These are phyloP conservation scores for Cucumis cinereus DNA, from an alignment of 306 rosid species.

Conservation along the genomic window DNA sequence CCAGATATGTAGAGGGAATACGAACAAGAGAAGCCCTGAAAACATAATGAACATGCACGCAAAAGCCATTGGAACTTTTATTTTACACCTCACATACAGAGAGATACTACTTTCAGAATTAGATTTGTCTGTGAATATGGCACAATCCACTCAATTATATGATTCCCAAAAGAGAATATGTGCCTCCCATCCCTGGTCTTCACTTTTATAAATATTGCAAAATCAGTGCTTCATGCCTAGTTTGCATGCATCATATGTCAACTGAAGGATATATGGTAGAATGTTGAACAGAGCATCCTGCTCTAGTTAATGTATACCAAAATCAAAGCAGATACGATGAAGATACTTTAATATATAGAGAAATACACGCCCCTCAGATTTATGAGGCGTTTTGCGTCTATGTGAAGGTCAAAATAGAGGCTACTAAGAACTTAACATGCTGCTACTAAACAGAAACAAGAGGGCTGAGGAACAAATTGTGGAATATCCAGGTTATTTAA, in stretches of 20 bases:
- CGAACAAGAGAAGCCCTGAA: conserved; percentile 6
- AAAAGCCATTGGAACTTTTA: background rate
- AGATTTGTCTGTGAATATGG: background rate
- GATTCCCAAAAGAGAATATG: background rate
- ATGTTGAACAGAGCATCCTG: background rate
- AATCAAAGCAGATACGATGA: background rate
- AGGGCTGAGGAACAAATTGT: background rate
- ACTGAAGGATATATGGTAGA: background rate
- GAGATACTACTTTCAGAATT: background rate
- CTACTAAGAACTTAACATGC: background rate
- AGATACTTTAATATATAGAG: background rate
- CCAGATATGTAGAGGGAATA: background rate
- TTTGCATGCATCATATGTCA: background rate
- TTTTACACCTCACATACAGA: conserved; percentile 1
- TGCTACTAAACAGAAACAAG: background rate
- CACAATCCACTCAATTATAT: background rate
- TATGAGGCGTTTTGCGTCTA: background rate
- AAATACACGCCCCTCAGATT: background rate
- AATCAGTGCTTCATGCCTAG: background rate
- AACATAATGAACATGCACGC: background rate
- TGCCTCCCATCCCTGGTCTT: background rate
- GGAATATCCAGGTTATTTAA: background rate
- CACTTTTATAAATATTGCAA: background rate
- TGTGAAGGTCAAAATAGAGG: background rate
- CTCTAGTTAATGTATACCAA: background rate